Base-by-base conservation (phyloP, 2,329 filamentous ascomycete species). In the Alternaria longipes region DNA sequence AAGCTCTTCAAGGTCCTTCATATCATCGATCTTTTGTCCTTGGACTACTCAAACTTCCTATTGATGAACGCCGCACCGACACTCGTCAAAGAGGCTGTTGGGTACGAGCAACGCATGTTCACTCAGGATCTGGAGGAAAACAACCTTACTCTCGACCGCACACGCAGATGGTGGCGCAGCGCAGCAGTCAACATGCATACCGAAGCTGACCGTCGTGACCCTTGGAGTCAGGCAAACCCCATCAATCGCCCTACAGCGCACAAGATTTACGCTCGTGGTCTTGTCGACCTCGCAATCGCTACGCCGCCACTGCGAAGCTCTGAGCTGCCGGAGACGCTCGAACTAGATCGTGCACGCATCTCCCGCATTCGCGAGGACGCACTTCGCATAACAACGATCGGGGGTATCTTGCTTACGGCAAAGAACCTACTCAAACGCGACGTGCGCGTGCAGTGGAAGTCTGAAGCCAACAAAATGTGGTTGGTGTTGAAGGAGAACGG, bases 391-490 rank as follows among this genome's bases (percentile, higher is more conserved):
- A 86, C 91, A 22, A 91, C 90, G 1, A 86, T 90, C 4, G 91
- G 90, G 1, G 90, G 91, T 0, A 90, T 94, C 49, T 81, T 94
- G 28, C 81, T 94, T 14, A 92, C 93, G 53, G 90, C 90, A 77
- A 95, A 95, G 81, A 94, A 93, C 68, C 83, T 94, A 8, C 85
- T 95, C 32, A 94, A 93, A 79, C 88, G 92, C 16, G 91, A 94
- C 72, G 90, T 93, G 4, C 88, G 92, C 45, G 86, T 86, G 12
- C 88, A 90, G 20, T 95, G 92, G 92, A 92, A 90, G 77, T 86
- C 84, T 24, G 90, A 94, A 78, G 90, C 91, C 0, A 82, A 83
- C 3, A 87, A 91, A n/a, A 87, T 94, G 65, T 87, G 90, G 81
- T 81, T 86, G 1, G 86, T 92, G 1, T 84, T 94, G 11, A 89